Conservation (phyloP, 2,329 filamentous ascomycete species). For the Cladosporium sp. region DNA sequence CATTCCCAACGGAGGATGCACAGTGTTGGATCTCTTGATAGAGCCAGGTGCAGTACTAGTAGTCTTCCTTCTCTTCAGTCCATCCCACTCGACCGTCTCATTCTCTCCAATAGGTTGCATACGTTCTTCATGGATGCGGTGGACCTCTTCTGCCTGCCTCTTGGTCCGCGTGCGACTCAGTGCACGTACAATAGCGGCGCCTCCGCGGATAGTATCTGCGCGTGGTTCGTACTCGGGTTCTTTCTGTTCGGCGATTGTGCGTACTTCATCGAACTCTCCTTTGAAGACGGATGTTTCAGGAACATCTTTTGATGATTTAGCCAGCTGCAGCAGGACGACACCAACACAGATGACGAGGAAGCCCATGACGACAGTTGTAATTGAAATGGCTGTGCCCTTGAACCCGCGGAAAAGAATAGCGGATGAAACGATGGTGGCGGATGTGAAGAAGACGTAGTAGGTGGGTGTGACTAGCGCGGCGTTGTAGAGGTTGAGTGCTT, state of each 20-base stretch:
- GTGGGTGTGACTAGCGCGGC: conserved; percentile 95
- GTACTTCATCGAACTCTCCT: conserved; percentile 90
- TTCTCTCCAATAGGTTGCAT: conserved; percentile 77
- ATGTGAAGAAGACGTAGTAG: conserved; percentile 98
- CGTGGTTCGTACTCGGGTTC: conserved; percentile 96
- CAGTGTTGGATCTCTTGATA: conserved; percentile 49
- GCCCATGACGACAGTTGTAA: conserved; percentile 86
- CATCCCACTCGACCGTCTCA: conserved; percentile 87
- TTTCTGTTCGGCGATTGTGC: conserved; percentile 91
- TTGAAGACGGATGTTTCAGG: conserved; percentile 90
- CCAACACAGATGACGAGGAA: conserved; percentile 93
- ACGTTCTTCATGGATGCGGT: conserved; percentile 76
- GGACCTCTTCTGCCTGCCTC: conserved; percentile 77
- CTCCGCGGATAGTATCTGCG: conserved; percentile 89
- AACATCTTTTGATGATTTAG: conserved; percentile 96
- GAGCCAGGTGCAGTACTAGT: conserved; percentile 46
- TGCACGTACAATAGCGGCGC: conserved; percentile 82
- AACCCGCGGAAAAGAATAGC: conserved; percentile 91
- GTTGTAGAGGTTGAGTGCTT: conserved; percentile 97
- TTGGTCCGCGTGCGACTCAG: conserved; percentile 74
- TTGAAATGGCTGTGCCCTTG: conserved; percentile 77
- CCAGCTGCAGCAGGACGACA: conserved; percentile 90
- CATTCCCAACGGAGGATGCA: conserved; percentile 84
- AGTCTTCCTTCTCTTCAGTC: conserved; percentile 72
- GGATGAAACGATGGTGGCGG: conserved; percentile 89